Percentiles rank a stretch among this genome's conserved stretches.
Conservation (phyloP, 495 filamentous ascomycete genomes). For the Neurospora tetraspora region DNA sequence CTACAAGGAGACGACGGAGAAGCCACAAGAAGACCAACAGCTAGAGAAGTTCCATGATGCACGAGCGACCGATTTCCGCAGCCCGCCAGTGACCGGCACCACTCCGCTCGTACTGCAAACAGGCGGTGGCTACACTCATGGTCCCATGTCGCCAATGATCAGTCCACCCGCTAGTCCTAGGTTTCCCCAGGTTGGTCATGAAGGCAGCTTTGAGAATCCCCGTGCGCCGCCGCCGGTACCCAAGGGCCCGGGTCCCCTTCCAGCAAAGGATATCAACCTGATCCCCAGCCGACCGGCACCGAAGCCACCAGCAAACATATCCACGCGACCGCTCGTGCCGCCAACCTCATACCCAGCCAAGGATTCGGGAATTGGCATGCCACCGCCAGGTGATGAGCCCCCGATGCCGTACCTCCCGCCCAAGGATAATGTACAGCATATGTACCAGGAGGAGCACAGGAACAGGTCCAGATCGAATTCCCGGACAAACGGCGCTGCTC, state of each 20-base stretch:
- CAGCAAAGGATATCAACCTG: slow-evolving; percentile 42
- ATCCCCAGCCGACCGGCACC: slow-evolving; percentile 58
- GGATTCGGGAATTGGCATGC: slow-evolving; percentile 44
- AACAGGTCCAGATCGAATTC: slow-evolving; percentile 43
- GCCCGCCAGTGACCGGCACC: slow-evolving; percentile 31
- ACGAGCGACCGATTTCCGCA: slow-evolving; percentile 46
- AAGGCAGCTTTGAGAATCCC: slow-evolving; percentile 94
- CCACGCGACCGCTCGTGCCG: slow-evolving; percentile 31
- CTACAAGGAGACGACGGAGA: slow-evolving; percentile 85
- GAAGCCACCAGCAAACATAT: slow-evolving; percentile 46
- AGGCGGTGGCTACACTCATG: slow-evolving; percentile 23
- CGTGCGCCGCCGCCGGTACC: slow-evolving; percentile 88
- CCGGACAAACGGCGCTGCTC: slow-evolving; percentile 37
- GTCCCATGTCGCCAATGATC: slow-evolving; percentile 50
- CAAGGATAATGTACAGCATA: slow-evolving; percentile 33
- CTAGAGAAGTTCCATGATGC: slow-evolving; percentile 95
- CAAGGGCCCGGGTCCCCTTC: slow-evolving; percentile 34
- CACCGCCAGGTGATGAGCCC: slow-evolving; percentile 43
- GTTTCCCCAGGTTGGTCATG: slow-evolving; percentile 76
- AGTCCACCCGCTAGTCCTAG: slow-evolving; percentile 85
- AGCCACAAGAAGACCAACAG: slow-evolving; percentile 69
- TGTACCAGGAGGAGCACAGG: slow-evolving; percentile 42
- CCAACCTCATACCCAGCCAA: slow-evolving; percentile 39
- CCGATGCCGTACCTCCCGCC: slow-evolving; percentile 35
- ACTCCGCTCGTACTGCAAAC: slow-evolving; percentile 38